phyloP scores from a whole-genome alignment of 441 rosid genomes.

The Jatropha multifida region DNA sequence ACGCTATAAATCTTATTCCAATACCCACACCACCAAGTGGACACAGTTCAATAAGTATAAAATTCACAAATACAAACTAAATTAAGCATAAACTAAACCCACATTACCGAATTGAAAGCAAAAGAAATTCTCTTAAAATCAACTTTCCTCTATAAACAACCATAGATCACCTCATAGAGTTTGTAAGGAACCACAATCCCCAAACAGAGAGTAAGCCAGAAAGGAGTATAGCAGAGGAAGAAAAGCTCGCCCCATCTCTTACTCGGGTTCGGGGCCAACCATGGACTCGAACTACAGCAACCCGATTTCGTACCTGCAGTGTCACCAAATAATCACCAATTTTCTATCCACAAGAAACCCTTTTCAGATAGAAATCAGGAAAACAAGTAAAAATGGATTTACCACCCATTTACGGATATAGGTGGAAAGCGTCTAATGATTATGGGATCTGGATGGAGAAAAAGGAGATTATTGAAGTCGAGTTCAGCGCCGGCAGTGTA shows the following conservation, averaged over 20 bases:
- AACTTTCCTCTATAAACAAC: background rate
- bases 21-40: too few species aligned
- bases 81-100: background rate
- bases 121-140: background rate
- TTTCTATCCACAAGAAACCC: background rate
- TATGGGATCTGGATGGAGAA: background rate
- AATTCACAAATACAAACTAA: background rate
- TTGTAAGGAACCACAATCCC: conserved; percentile 90
- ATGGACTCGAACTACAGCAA: conserved; percentile 39
- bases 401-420: conserved; percentile 7
- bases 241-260: conserved; percentile 98
- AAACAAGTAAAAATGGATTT: background rate
- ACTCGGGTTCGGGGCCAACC: conserved; percentile 84
- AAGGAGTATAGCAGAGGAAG: conserved; percentile 89
- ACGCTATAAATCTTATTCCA: too few species aligned
- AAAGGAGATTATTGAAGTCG: too few species aligned
- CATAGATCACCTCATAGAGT: conserved; percentile 72
- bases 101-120: background rate
- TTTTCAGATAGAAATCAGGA: background rate
- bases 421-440: background rate
- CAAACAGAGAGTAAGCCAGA: conserved; percentile 91
- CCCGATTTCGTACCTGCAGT: conserved; percentile 24
- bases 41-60: too few species aligned
- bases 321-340: background rate
- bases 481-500: background rate